A percentile compares a stretch with the other conserved stretches of the same genome.
Evolutionary conservation across 345 rosid genomes (phyloP).

Genomic region (Euphorbia tirucalli): DNA sequence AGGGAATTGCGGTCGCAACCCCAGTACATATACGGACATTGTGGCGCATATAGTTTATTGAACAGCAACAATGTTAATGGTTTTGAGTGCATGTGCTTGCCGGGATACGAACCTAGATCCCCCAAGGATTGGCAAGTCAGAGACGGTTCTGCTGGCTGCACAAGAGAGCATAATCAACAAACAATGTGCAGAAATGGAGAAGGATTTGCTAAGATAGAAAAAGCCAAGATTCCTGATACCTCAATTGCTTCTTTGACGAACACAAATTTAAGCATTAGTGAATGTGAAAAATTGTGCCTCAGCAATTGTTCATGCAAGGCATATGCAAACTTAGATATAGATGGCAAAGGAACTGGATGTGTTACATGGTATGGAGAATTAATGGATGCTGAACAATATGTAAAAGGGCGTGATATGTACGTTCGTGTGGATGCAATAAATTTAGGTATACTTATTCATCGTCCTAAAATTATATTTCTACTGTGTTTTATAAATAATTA

Average conservation of each 20-base stretch:
- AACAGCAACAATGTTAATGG: neutral
- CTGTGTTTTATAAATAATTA: too few species aligned
- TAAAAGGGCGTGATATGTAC: slow-evolving; percentile 51
- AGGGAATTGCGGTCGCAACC: slow-evolving; percentile 31
- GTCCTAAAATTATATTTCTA: too few species aligned
- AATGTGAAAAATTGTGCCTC: slow-evolving; percentile 40
- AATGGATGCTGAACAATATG: slow-evolving; percentile 38
- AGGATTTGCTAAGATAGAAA: slow-evolving; percentile 34
- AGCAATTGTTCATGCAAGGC: slow-evolving; percentile 57
- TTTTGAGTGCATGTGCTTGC: slow-evolving; percentile 52
- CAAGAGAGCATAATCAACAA: slow-evolving; percentile 22
- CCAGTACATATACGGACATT: slow-evolving; percentile 43
- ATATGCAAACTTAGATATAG: slow-evolving; percentile 42
- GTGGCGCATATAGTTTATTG: slow-evolving; percentile 28
- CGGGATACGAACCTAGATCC: slow-evolving; percentile 59
- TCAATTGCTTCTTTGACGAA: slow-evolving; percentile 27
- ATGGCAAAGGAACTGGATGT: slow-evolving; percentile 46
- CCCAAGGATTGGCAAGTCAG: slow-evolving; percentile 47
- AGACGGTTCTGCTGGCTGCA: slow-evolving; percentile 56
- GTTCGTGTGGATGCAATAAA: slow-evolving; percentile 43
- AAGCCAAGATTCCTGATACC: slow-evolving; percentile 42
- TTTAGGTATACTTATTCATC: slow-evolving; percentile 38
- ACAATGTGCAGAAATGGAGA: slow-evolving; percentile 8
- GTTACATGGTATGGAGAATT: slow-evolving; percentile 50
- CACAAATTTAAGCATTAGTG: slow-evolving; percentile 38